Evolutionary conservation across 306 rosid species (phyloP).

Genomic region (Glycine tomentella): DNA sequence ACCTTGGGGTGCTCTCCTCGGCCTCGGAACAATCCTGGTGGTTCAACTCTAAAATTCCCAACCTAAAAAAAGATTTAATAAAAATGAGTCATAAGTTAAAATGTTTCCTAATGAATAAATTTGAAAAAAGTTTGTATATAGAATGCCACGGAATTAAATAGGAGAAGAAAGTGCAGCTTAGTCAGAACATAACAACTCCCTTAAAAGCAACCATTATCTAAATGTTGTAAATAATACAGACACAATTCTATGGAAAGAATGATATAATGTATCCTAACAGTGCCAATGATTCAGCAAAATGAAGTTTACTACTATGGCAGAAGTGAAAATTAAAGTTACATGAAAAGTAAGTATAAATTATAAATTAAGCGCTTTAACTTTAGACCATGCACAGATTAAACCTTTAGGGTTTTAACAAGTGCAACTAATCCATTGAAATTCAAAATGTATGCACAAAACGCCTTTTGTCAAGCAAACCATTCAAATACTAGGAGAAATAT

Average conservation of each 20-base stretch:
- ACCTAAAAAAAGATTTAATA: conserved; percentile 63
- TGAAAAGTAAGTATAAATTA: not conserved
- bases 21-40: conserved; percentile 97
- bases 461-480: not conserved
- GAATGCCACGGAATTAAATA: conserved; percentile 17
- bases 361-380: conserved; percentile 11
- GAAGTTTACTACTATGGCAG: conserved; percentile 14
- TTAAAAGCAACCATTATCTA: conserved; percentile 22
- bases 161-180: conserved; percentile 26
- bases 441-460: not conserved
- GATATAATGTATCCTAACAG: conserved; percentile 27
- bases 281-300: conserved; percentile 15
- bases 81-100: conserved; percentile 16
- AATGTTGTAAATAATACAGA: not conserved
- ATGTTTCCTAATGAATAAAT: conserved; percentile 20
- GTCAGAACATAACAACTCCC: conserved; percentile 34
- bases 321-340: conserved; percentile 6
- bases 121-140: not conserved
- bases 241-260: too few species aligned
- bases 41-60: conserved; percentile 98
- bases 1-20: conserved; percentile 99
- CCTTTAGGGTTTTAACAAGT: not conserved
- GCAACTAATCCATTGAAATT: not conserved
- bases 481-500: not conserved
- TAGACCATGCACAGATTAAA: not conserved